Conservation (phyloP, 2,329 filamentous ascomycete genomes). For the Exserohilum turcica region DNA sequence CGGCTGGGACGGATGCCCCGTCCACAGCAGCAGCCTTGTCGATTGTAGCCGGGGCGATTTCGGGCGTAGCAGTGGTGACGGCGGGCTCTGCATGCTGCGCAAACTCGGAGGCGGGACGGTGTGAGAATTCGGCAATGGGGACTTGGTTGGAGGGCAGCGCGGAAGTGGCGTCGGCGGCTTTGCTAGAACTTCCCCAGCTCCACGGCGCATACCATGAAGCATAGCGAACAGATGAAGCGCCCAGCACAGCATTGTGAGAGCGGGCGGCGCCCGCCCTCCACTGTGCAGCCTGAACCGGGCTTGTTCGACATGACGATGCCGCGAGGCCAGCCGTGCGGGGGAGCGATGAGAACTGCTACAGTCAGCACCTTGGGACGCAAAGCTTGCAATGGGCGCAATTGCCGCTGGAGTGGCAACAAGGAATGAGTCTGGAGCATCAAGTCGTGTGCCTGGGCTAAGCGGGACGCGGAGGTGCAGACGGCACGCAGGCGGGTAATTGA, state of each 20-base stretch:
- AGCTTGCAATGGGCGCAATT: neutral
- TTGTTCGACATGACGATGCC: conserved; percentile 29
- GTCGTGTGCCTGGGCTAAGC: conserved; percentile 5
- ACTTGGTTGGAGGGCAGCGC: conserved; percentile 20
- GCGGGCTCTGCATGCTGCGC: conserved; percentile 22
- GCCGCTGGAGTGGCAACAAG: neutral
- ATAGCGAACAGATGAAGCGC: conserved; percentile 34
- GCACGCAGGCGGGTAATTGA: conserved; percentile 1
- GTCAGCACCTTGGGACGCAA: conserved; percentile 13
- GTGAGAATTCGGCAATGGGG: conserved; percentile 29
- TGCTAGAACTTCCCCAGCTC: conserved; percentile 41
- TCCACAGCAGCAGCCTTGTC: conserved; percentile 37
- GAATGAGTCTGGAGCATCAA: neutral
- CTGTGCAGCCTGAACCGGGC: conserved; percentile 30
- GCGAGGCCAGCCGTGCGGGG: conserved; percentile 29
- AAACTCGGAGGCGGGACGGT: conserved; percentile 13
- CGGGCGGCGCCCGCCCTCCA: conserved; percentile 34
- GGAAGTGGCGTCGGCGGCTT: conserved; percentile 22
- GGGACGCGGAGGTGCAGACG: conserved; percentile 13
- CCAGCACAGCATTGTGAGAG: conserved; percentile 24
- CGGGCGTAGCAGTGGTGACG: conserved; percentile 40
- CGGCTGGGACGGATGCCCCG: conserved; percentile 22
- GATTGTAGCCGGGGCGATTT: conserved; percentile 45
- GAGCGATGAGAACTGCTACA: conserved; percentile 41
- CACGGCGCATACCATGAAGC: conserved; percentile 45